phyloP scores from a whole-genome alignment of 108 stramenopile species.

The Chaetoceros muelleri region DNA sequence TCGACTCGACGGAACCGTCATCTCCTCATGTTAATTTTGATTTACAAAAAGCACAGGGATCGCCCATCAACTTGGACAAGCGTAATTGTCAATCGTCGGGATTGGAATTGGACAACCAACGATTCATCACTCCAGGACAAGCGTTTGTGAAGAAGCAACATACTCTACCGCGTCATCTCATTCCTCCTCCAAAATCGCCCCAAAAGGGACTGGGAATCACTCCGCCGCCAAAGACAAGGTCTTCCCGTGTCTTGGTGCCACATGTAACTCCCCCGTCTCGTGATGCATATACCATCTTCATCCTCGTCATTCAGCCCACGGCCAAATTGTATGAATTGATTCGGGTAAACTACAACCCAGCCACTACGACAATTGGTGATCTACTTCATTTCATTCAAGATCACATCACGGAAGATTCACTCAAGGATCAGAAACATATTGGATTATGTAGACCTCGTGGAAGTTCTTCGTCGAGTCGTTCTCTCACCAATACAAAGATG shows the following conservation, averaged over 20 bases:
- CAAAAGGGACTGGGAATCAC: background rate
- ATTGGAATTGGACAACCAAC: background rate
- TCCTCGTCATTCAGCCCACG: constrained; percentile 33
- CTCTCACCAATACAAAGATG: constrained; percentile 2
- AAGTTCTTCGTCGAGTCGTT: constrained; percentile 18
- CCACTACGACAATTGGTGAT: constrained; percentile 36
- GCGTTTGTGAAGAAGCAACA: background rate
- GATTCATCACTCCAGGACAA: background rate
- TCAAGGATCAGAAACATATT: constrained; percentile 31
- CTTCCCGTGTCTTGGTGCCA: background rate
- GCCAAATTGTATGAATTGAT: constrained; percentile 48
- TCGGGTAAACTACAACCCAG: constrained; percentile 29
- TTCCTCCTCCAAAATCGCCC: background rate
- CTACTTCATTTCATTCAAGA: constrained; percentile 36
- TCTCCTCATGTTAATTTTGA: background rate
- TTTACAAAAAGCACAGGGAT: background rate
- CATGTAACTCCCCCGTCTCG: background rate
- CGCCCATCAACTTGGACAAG: background rate
- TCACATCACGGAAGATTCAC: constrained; percentile 37
- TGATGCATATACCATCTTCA: constrained; percentile 33
- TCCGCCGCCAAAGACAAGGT: background rate
- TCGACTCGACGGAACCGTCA: background rate
- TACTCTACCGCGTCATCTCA: background rate
- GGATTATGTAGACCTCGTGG: constrained; percentile 40
- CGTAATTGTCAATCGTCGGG: background rate